A percentile compares a stretch with the other conserved stretches of the same genome.
Evolutionary conservation across 148 eudicot species (phyloP).

Genomic region (Simmondsia chinensis): DNA sequence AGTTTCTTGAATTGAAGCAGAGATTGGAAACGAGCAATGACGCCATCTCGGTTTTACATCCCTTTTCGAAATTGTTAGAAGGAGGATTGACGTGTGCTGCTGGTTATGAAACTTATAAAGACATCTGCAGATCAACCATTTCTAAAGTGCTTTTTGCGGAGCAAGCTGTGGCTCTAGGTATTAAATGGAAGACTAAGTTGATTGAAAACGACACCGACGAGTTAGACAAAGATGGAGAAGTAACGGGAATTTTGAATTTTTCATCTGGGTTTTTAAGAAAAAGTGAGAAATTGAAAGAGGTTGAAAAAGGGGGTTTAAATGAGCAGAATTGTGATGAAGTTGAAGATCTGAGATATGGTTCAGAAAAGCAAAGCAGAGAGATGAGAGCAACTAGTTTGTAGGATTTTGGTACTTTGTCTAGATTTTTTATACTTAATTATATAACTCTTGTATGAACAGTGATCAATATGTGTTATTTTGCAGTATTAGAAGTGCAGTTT

Average conservation of each 20-base stretch:
- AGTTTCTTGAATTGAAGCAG: constrained; percentile 54
- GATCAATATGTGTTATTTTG: too few species aligned
- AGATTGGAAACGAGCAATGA: constrained; percentile 41
- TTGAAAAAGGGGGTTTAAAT: constrained; percentile 5
- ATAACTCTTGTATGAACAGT: not conserved
- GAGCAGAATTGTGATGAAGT: constrained; percentile 1
- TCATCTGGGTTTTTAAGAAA: not conserved
- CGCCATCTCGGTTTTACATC: constrained; percentile 71
- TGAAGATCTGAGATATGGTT: constrained; percentile 11
- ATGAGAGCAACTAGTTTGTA: not conserved
- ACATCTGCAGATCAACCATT: constrained; percentile 61
- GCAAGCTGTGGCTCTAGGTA: constrained; percentile 56
- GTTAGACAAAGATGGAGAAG: not conserved
- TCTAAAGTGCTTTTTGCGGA: constrained; percentile 59
- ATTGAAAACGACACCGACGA: constrained; percentile 1
- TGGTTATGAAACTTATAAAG: constrained; percentile 63
- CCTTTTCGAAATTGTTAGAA: constrained; percentile 59
- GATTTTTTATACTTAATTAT: not conserved
- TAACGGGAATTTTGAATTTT: not conserved
- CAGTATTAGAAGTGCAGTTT: too few species aligned
- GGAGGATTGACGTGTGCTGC: constrained; percentile 65
- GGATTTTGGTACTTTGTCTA: not conserved
- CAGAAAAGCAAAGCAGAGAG: constrained; percentile 7
- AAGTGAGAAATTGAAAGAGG: not conserved
- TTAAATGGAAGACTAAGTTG: constrained; percentile 33